A percentile compares a stretch with the other conserved stretches of the same genome.
These are phyloP conservation scores for Apophysomyces sp. DNA, from an alignment of 371 early-diverging fungal species.

Conservation along the genomic window DNA sequence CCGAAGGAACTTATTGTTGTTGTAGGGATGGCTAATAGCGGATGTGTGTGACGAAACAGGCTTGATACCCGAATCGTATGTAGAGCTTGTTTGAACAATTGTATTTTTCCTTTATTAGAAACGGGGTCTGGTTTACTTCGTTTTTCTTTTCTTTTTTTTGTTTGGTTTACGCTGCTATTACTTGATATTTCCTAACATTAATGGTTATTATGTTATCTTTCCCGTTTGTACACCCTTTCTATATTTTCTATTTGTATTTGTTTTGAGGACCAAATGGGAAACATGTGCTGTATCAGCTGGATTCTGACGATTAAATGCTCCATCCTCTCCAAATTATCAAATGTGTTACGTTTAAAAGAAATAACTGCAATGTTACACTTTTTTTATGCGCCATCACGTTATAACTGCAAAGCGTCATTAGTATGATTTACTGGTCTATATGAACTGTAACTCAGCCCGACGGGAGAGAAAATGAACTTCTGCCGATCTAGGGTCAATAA, in stretches of 20 bases:
- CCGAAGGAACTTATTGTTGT: neutral
- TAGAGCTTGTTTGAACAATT: slow-evolving; percentile 40
- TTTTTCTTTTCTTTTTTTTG: too few relatives aligned
- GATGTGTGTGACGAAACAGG: slow-evolving; percentile 60
- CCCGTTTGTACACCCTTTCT: neutral
- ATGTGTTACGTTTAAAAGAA: neutral
- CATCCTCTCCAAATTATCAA: neutral
- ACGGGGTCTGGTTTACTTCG: neutral
- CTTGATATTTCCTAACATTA: neutral
- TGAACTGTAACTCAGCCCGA: too few relatives aligned
- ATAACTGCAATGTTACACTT: neutral
- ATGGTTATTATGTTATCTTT: neutral
- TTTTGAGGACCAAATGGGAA: neutral
- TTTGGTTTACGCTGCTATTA: neutral
- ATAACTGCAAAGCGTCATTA: too few relatives aligned
- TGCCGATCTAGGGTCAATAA: too few relatives aligned
- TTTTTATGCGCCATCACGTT: too few relatives aligned
- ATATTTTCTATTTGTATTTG: neutral
- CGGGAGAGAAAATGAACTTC: too few relatives aligned
- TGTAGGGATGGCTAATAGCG: slow-evolving; percentile 69
- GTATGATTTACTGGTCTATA: too few relatives aligned
- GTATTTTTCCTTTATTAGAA: neutral
- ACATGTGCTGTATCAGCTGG: neutral
- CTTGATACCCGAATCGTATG: slow-evolving; percentile 73
- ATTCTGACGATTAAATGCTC: neutral